Evolutionary conservation across 2,329 filamentous ascomycete species (phyloP), one percentile per base, ranked within the genome.

Genomic region (Venturia asperata): DNA sequence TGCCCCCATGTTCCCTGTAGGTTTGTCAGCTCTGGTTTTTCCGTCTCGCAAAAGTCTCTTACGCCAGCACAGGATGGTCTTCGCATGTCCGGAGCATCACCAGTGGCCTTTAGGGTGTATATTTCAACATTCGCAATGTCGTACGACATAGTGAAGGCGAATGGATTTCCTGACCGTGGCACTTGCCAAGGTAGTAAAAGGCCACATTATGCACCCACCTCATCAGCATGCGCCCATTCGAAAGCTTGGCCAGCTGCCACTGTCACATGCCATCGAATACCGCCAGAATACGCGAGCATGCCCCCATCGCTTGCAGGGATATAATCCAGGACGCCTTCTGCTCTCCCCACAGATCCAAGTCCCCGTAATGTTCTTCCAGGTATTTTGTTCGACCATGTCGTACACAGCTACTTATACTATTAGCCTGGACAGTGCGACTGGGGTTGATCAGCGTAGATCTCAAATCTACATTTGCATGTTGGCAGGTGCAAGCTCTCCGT

Each of bases 211-310:
- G 17, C 30, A 15, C 11, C 17, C 4, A 4, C 73, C 5, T 11
- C 21, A 15, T 73, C 5, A 37, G 21, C 61, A 45, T 49, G 49
- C 61, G 27, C 43, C 37, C 41, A 63, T 27, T 24, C 41, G 61
- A 24, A 45, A 9, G 21, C 61, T 72, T 56, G 70, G 66, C 21
- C 77, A 74, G 4, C 78, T 82, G 10, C 81, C 82, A 64, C 85
- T 83, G 7, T 71, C 74, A 56, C 72, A 74, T 2, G 73, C 72
- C 37, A 83, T 80, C 66, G 77, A 7, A 87, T 73, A 17, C 85
- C 85, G 17, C 86, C 86, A 72, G 88, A 83, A 69, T 87, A 86
- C 1, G 87, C 75, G 34, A 88, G 75, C 72, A 87, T 74, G 1
- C 86, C 86, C 15, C 75, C 78, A 67, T 86, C 82, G 17, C 84